phyloP scores from a whole-genome alignment of 2,329 filamentous ascomycete genomes.

The Penicillium sp. region DNA sequence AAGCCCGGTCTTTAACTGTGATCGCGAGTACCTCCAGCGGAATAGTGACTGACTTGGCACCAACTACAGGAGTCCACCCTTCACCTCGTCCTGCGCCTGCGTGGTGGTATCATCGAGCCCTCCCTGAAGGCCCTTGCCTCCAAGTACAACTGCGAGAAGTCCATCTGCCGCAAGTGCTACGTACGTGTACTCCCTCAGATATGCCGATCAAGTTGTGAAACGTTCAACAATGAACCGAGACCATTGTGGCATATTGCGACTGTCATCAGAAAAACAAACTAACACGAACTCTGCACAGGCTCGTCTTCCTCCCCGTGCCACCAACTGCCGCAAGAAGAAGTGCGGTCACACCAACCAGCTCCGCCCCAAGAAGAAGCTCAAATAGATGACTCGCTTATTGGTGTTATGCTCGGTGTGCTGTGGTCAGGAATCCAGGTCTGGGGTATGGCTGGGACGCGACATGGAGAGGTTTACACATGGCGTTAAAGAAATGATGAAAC shows the following conservation, averaged over 20 bases:
- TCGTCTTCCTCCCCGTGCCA: constrained; percentile 94
- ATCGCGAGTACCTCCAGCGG: constrained; percentile 1
- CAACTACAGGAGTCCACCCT: constrained; percentile 83
- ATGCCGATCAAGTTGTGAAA: background rate
- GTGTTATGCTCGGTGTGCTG: constrained; percentile 49
- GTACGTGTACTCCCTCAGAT: constrained; percentile 55
- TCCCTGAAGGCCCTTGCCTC: constrained; percentile 96
- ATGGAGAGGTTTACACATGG: constrained; percentile 36
- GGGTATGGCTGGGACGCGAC: constrained; percentile 35
- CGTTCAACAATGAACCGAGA: background rate
- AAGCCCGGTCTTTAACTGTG: background rate
- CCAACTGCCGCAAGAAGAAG: constrained; percentile 99
- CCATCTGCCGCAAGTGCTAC: constrained; percentile 99
- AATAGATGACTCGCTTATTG: constrained; percentile 56
- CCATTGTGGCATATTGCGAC: background rate
- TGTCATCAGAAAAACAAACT: background rate
- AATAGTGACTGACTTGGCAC: constrained; percentile 33
- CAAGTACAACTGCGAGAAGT: constrained; percentile 99
- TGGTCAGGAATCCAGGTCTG: constrained; percentile 29
- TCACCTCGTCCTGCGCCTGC: constrained; percentile 96
- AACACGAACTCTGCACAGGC: constrained; percentile 42
- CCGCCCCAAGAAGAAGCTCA: constrained; percentile 99
- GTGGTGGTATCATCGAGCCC: constrained; percentile 98
- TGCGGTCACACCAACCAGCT: constrained; percentile 99
- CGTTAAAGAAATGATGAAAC: constrained; percentile 40